Evolutionary conservation across 257 asterid species (phyloP), one percentile per base, ranked within the genome.

Genomic region (Solanum infundibuliforme): DNA sequence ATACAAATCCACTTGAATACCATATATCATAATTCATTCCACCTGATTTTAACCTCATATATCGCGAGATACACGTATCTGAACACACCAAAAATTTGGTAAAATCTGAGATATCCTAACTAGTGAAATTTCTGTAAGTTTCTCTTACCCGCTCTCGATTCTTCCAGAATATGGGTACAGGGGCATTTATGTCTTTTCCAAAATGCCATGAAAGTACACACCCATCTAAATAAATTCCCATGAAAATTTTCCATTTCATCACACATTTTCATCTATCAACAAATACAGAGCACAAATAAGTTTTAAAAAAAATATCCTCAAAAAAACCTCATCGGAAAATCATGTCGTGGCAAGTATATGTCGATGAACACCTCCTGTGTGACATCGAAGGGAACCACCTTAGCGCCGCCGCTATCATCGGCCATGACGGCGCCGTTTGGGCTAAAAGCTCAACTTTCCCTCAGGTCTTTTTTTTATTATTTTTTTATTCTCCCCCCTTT

Each of bases 331-430:
- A 62, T n/a, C 69, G 83, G 71, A 55, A 41, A 38, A 75, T 83
- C 72, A 90, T 94, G 98, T 96, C 98, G 95, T 95, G 98, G 98
- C 98, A 96, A 93, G 79, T 93, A 2, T 96, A 95, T 90, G 95
- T 96, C n/a, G 98, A 96, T 83, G 96, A 93, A 5, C 96, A 94
- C 90, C 93, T 96, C 91, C 72, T 96, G 95, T 96, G 95, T 87
- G 98, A 93, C 0, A 74, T 91, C 68, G 98, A 93, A 74, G 95
- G 93, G 77, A 68, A 87, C 92, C 91, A 83, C 86, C 98, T 96
- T 87, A 34, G 93, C 84, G 87, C 98, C 88, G 88, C 98, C 39
- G 98, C 98, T 69, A 96, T 96, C 91, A 14, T 95, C 77, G 98
- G 98, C 86, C 96, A 86, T 7, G 98, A 95, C 89, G 98, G 98